Base-by-base conservation (phyloP, 257 asterid species). In the Solanum bulbocastanum region DNA sequence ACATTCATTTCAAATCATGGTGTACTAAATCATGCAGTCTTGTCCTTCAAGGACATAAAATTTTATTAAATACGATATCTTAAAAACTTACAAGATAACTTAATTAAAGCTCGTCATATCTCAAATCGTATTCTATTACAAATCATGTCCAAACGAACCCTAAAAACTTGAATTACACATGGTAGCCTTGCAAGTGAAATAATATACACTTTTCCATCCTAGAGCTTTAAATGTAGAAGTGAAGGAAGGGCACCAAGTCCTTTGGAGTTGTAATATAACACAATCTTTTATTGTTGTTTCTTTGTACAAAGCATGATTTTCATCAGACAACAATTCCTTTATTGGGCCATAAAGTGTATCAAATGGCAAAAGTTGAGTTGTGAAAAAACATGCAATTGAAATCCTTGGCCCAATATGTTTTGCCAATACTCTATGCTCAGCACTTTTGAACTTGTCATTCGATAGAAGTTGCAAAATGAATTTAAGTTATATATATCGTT, bases 311-410 rank as follows among this genome's bases (percentile, higher is more conserved):
- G 97, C 90, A 32, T 93, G 92, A 76, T 86, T 91, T 39, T 89
- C 87, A 78, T 91, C 87, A 2, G 95, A 91, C 27, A 93, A 33
- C 23, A 93, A 90, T 87, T 92, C 91, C 84, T 94, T 83, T 32
- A 94, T 90, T 6, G 98, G 98, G 3, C 95, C 96, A 37, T 87
- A 91, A 16, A 90, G 87, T 88, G 82, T 91, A 75, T 42, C 92
- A 93, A 88, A 87, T 90, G 83, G 12, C 81, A 85, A 10, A 90
- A 37, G 66, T 94, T 88, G 1, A 98, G 96, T 81, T 88, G 79
- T 93, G 90, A 94, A 94, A 91, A 95, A 94, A 87, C 96, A 94
- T 10, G 96, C 96, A 0, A 92, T 87, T 13, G 98, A 95, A 3
- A 95, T 91, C 5, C 98, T 93, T 44, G 92, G 89, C 15, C 94